These are phyloP conservation scores for Cryptococcus sp. DNA, from an alignment of 1,284 basidiomycete species.

Conservation along the genomic window DNA sequence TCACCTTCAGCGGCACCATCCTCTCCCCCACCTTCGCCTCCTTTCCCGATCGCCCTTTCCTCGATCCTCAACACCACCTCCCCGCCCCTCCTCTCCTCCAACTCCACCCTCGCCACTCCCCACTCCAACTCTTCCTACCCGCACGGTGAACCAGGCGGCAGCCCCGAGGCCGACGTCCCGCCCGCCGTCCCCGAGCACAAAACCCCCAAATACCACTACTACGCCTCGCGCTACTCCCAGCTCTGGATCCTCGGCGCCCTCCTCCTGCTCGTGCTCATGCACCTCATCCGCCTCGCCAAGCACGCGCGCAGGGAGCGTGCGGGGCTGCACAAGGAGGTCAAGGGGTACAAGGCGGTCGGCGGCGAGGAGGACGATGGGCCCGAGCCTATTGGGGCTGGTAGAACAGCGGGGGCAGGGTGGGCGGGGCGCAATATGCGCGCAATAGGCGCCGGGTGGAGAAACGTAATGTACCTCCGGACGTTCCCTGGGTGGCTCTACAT, in stretches of 20 bases:
- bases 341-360: neutral
- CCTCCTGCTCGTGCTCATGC: slow-evolving; percentile 9
- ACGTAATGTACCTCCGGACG: slow-evolving; percentile 23
- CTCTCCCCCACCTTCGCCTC: neutral
- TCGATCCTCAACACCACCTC: neutral
- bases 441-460: slow-evolving; percentile 13
- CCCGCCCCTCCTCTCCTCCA: neutral
- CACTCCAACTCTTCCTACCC: neutral
- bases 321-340: neutral
- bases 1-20: neutral
- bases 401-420: slow-evolving; percentile 1
- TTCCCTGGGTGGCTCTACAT: slow-evolving; percentile 34
- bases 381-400: neutral
- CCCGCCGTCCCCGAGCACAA: neutral
- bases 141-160: neutral
- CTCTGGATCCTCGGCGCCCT: slow-evolving; percentile 13
- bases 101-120: neutral
- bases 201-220: slow-evolving; percentile 14
- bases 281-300: slow-evolving; percentile 5
- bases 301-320: slow-evolving; percentile 3
- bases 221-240: slow-evolving; percentile 20
- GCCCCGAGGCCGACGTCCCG: neutral
- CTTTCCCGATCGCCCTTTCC: neutral
- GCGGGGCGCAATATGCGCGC: neutral
- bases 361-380: neutral